phyloP scores from a whole-genome alignment of 257 asterid species.

The Primulina huaijiensis region DNA sequence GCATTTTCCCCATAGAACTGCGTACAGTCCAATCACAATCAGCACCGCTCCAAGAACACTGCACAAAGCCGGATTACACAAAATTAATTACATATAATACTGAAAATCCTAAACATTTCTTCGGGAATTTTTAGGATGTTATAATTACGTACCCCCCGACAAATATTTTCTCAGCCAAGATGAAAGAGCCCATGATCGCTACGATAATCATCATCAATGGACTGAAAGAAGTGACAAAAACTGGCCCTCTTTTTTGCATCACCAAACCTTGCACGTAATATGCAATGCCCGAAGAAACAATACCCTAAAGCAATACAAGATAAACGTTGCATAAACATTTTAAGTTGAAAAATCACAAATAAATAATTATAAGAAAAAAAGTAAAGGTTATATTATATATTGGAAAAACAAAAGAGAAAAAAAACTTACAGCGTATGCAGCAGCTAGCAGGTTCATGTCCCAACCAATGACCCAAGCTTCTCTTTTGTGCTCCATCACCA shows the following conservation, averaged over 20 bases:
- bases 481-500: constrained; percentile 66
- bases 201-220: constrained; percentile 62
- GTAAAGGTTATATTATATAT: no score
- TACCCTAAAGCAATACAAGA: constrained; percentile 32
- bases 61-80: neutral
- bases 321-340: neutral
- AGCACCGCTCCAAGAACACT: constrained; percentile 56
- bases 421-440: constrained; percentile 85
- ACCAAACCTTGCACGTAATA: constrained; percentile 63
- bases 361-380: neutral
- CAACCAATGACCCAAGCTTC: constrained; percentile 73
- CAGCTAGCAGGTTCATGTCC: constrained; percentile 90
- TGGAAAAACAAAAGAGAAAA: no score
- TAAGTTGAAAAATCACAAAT: neutral
- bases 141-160: constrained; percentile 52
- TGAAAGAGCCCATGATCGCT: constrained; percentile 57
- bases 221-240: constrained; percentile 60
- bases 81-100: neutral
- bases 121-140: neutral
- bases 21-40: constrained; percentile 49
- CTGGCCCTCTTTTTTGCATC: constrained; percentile 63
- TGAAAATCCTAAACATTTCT: neutral
- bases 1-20: constrained; percentile 59
- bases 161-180: constrained; percentile 51
- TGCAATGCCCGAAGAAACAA: constrained; percentile 56